Conservation (phyloP, 1,284 basidiomycete species). For the Ganoderma lingzhi region DNA sequence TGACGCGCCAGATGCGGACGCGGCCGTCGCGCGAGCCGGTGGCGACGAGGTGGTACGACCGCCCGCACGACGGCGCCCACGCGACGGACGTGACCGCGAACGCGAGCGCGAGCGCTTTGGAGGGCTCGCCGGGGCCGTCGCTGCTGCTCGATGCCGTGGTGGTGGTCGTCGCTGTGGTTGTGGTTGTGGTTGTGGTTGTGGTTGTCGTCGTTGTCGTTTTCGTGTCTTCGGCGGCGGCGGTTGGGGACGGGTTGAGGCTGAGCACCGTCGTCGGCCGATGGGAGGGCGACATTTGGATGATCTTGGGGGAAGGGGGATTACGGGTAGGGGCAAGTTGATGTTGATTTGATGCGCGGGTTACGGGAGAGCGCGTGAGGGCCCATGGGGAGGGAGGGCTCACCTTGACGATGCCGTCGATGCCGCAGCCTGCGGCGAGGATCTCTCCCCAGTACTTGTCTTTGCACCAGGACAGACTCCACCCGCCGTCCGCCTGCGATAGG, state of each 20-base stretch:
- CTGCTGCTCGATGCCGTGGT: slow-evolving; percentile 22
- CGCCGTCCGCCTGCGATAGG: slow-evolving; percentile 74
- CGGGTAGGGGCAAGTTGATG: background rate
- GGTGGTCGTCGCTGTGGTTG: too few species aligned
- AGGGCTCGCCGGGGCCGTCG: slow-evolving; percentile 45
- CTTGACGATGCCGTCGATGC: slow-evolving; percentile 78
- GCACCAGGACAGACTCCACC: slow-evolving; percentile 94
- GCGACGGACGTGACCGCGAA: slow-evolving; percentile 81
- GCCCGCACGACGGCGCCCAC: slow-evolving; percentile 92
- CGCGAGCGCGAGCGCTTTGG: slow-evolving; percentile 64
- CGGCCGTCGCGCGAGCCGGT: slow-evolving; percentile 87
- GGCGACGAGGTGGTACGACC: slow-evolving; percentile 91
- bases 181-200: too few species aligned
- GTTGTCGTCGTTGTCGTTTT: too few species aligned
- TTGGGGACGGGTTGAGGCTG: slow-evolving; percentile 43
- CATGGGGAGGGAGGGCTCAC: slow-evolving; percentile 53
- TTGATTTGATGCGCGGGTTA: slow-evolving; percentile 4
- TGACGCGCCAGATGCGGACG: slow-evolving; percentile 88
- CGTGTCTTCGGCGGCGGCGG: slow-evolving; percentile 12
- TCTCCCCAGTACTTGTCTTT: slow-evolving; percentile 95
- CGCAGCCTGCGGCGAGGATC: slow-evolving; percentile 79
- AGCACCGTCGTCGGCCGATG: slow-evolving; percentile 48
- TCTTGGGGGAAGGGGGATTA: slow-evolving; percentile 42
- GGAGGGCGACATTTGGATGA: slow-evolving; percentile 67
- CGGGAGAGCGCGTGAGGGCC: background rate